Evolutionary conservation across 345 rosid species (phyloP), one percentile per base, ranked within the genome.

Genomic region (Anacardium occidentale): DNA sequence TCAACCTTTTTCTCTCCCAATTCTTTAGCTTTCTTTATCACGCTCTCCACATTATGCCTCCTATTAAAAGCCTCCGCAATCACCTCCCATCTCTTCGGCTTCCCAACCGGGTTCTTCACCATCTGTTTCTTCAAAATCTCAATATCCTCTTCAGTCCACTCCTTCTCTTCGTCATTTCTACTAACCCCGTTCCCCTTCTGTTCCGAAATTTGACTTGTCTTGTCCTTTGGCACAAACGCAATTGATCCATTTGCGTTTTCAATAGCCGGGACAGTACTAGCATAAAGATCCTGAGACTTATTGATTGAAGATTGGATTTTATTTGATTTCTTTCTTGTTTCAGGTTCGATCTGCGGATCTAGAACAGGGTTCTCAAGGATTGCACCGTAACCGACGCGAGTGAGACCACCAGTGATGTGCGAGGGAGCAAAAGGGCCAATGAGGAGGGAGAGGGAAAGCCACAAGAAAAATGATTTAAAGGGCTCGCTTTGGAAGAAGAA

Each of bases 51-150:
- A 20, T 71, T 75, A 69, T 88, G 89, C 74, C 62, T 86, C 75
- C 90, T 97, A 14, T 88, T 83, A 53, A 92, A 94, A 34, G 90
- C 89, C 74, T 80, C 85, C 0, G 97, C 86, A 5, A 94, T 83
- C 25, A 77, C 77, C 79, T 94, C 98, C 99, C 97, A 94, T 74
- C 97, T 74, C 71, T 91, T 86, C 51, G 91, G 89, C 75, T 89
- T 90, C 76, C 98, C 97, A 4, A 85, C 89, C 0, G 98, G 98
- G 81, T 94, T 83, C 80, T 90, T 94, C 63, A 26, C 78, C 84
- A 90, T 71, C 54, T 89, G 98, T 51, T 94, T 94, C 89, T 90
- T 92, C 85, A 94, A 69, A 10, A 90, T 29, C 76, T 82, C 92
- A 34, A 85, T 10, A 48, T 94, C 98, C 69, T 87, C 92, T 64